Evolutionary conservation across 2,329 filamentous ascomycete species (phyloP).

Genomic region (Cladosporium sp.): DNA sequence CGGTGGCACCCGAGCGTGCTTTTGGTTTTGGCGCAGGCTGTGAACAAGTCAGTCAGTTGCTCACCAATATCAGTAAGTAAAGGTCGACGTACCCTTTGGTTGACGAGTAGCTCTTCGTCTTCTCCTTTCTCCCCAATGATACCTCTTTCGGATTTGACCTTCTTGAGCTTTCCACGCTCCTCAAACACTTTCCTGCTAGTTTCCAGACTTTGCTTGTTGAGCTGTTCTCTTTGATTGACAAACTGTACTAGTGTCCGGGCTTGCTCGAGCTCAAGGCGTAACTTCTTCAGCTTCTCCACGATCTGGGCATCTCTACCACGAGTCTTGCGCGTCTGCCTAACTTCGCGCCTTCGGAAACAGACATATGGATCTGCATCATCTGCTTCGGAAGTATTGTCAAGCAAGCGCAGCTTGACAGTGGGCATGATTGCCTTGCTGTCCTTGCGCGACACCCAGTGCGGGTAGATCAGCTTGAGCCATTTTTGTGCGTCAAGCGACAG

Average conservation of each 20-base stretch:
- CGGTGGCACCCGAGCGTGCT: constrained; percentile 59
- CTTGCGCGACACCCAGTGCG: constrained; percentile 78
- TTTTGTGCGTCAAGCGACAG: constrained; percentile 55
- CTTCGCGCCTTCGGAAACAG: constrained; percentile 93
- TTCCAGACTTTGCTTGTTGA: constrained; percentile 74
- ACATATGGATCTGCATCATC: constrained; percentile 97
- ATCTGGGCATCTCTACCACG: constrained; percentile 90
- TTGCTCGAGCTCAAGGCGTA: constrained; percentile 88
- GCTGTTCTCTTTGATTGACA: constrained; percentile 75
- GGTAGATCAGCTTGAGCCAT: constrained; percentile 78
- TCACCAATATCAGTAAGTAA: neutral
- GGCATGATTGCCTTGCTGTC: constrained; percentile 75
- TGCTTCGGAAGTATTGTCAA: constrained; percentile 89
- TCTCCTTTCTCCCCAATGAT: constrained; percentile 81
- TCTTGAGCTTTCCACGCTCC: constrained; percentile 77
- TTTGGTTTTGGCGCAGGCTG: constrained; percentile 48
- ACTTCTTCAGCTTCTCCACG: constrained; percentile 87
- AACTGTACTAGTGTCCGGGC: constrained; percentile 76
- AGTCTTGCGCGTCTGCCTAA: constrained; percentile 92
- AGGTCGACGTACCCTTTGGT: constrained; percentile 72
- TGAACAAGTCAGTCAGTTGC: constrained; percentile 26
- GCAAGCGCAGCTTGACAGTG: constrained; percentile 66
- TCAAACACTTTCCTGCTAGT: constrained; percentile 79
- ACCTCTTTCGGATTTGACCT: constrained; percentile 81
- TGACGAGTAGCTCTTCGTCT: constrained; percentile 85